A percentile compares a stretch with the other conserved stretches of the same genome.
Conservation (phyloP, 257 asterid genomes). For the Perilla frutescens region DNA sequence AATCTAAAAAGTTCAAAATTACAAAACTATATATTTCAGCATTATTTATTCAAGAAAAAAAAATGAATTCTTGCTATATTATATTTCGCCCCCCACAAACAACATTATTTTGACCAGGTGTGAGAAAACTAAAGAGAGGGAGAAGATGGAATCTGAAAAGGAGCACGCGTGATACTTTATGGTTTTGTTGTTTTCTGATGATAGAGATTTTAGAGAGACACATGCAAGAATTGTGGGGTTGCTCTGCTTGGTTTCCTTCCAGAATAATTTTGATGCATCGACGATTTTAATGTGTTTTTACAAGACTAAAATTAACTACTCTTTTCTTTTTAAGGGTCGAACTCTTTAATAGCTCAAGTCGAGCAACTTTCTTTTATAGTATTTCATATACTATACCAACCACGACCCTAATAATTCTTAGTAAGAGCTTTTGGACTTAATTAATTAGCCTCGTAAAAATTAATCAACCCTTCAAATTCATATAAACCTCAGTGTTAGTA, state of each 20-base stretch:
- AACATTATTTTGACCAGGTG: too few species aligned
- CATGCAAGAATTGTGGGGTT: slow-evolving; percentile 44
- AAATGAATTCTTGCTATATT: not conserved
- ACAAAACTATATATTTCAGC: not conserved
- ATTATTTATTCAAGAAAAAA: not conserved
- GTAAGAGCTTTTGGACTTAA: not conserved
- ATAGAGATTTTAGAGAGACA: slow-evolving; percentile 42
- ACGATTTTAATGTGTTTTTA: too few species aligned
- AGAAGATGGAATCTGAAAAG: slow-evolving; percentile 61
- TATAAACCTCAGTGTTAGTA: not conserved
- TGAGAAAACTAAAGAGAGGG: not conserved
- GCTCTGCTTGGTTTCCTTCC: slow-evolving; percentile 41
- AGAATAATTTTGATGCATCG: slow-evolving; percentile 28
- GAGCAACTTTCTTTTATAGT: slow-evolving; percentile 20
- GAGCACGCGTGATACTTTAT: slow-evolving; percentile 86
- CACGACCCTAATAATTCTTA: not conserved
- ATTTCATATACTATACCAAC: too few species aligned
- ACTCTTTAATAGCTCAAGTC: not conserved
- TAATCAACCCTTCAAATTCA: not conserved
- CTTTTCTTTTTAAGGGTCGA: not conserved
- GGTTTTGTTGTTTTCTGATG: slow-evolving; percentile 64
- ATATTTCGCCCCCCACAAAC: too few species aligned
- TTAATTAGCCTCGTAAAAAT: not conserved
- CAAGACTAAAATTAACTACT: too few species aligned
- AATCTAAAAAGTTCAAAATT: not conserved